Evolutionary conservation across 495 filamentous ascomycete species (phyloP), one percentile per base, ranked within the genome.

Genomic region (Penicillium longicatenatum): DNA sequence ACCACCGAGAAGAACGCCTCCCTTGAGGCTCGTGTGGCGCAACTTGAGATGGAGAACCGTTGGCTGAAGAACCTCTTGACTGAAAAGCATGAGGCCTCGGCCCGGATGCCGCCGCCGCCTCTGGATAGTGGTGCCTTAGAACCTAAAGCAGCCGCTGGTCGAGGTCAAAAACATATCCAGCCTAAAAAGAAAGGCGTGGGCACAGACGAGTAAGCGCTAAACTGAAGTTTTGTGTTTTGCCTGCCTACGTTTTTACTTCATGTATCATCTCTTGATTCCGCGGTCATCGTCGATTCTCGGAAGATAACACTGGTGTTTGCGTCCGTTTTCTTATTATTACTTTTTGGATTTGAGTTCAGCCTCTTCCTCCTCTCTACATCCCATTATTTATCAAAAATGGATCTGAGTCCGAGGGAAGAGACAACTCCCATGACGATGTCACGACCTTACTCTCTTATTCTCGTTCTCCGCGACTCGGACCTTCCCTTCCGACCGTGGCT

Each of bases 11-110:
- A 93, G 75, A 89, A 95, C 42, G 77, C 76, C 11, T 76, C 75
- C 11, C 82, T 98, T 12, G 94, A 98, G 72, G 81, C 86, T 50
- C 86, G 89, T 42, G 91, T 98, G 49, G 84, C 85, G 52, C 87
- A 92, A 63, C 77, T 98, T 26, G 91, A 97, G 79, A 93, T 89
- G 72, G 93, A 98, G 75, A 98, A 98, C 74, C 89, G 90, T 61
- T 98, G 94, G 95, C 74, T 98, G 67, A 93, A 95, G 82, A 90
- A 90, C 59, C 82, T 98, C 49, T 85, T 98, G 48, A 90, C 89
- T 52, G 94, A 97, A 77, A 97, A 97, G 82, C 92, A 90, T 54
- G 89, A 78, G 29, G 61, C 70, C 14, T 57, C 59, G 3, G 8
- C 61, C 29, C 68, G 74, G 3, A 58, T 70, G 63, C 61, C 68